Percentiles rank a stretch among this genome's conserved stretches.
These are phyloP conservation scores for Parietichytrium sp. DNA, from an alignment of 108 stramenopile genomes.

Conservation along the genomic window DNA sequence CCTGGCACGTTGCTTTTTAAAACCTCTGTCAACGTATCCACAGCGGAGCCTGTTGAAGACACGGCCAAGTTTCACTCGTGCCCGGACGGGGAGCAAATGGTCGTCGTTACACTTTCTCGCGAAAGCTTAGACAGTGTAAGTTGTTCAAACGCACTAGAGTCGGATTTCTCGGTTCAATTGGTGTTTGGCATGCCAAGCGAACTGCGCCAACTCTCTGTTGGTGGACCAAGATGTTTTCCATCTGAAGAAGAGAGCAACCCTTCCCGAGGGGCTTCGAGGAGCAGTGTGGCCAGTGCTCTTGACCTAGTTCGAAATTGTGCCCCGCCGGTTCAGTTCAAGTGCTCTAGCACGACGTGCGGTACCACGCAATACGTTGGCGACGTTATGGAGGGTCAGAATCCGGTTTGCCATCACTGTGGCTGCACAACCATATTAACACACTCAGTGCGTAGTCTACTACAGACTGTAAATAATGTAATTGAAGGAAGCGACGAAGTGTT, in stretches of 20 bases:
- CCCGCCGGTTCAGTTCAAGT: conserved; percentile 33
- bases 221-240: not conserved
- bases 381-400: not conserved
- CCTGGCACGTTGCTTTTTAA: not conserved
- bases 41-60: not conserved
- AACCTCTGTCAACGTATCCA: not conserved
- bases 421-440: not conserved
- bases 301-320: not conserved
- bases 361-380: not conserved
- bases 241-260: not conserved
- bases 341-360: not conserved
- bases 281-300: not conserved
- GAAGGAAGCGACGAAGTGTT: not conserved
- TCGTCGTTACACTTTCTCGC: not conserved
- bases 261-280: not conserved
- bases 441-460: not conserved
- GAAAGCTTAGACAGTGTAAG: not conserved
- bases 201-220: not conserved
- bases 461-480: not conserved
- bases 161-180: not conserved
- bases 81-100: conserved; percentile 17
- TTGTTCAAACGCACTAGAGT: not conserved
- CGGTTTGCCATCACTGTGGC: not conserved
- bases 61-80: not conserved
- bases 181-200: not conserved